Percentiles rank a stretch among this genome's conserved stretches.
Conservation (phyloP, 73 alveolate genomes). For the Paramecium sexaurelia region DNA sequence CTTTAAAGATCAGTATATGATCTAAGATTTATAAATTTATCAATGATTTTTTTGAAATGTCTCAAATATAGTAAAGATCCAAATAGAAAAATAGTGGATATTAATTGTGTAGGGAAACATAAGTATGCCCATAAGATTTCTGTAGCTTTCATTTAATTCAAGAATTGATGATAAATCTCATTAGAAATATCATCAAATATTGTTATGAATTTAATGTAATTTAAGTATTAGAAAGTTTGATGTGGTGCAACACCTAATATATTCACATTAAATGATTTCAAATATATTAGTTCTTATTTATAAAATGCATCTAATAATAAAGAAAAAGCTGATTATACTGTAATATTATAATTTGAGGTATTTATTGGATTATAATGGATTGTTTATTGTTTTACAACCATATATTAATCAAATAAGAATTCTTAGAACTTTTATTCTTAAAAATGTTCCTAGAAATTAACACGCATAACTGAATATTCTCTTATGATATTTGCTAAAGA, state of each 20-base stretch:
- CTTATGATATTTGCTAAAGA: background rate
- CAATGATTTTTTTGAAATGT: background rate
- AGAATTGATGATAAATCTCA: background rate
- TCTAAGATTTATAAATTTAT: background rate
- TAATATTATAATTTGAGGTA: background rate
- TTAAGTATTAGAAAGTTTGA: background rate
- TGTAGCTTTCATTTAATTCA: background rate
- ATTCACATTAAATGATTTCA: background rate
- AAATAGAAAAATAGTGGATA: background rate
- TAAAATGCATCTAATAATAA: constrained; percentile 14
- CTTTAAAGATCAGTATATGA: background rate
- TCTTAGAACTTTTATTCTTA: background rate
- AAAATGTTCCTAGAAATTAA: constrained; percentile 1
- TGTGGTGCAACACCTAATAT: background rate
- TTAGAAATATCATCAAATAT: background rate
- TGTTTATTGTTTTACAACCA: background rate
- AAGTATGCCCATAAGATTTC: background rate
- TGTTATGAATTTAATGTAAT: background rate
- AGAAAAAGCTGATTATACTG: background rate
- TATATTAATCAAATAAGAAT: background rate
- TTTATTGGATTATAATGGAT: background rate
- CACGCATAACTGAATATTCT: background rate
- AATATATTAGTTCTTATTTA: background rate
- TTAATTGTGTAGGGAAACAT: background rate
- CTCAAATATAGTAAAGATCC: background rate